phyloP scores from a whole-genome alignment of 768 basidiomycete genomes.

The Naganishia vishniacii region DNA sequence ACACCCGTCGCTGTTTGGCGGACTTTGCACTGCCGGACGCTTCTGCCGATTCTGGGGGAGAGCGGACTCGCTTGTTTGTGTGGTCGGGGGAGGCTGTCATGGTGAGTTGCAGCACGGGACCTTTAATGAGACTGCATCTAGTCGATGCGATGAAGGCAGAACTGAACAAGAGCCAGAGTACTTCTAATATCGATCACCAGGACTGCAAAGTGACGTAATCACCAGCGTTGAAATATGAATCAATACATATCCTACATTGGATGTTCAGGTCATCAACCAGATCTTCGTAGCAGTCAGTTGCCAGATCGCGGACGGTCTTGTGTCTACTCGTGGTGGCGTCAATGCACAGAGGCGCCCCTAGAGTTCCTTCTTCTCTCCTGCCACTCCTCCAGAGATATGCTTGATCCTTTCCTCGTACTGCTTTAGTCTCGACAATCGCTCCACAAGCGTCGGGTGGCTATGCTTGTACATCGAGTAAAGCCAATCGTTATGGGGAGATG shows the following conservation, averaged over 20 bases:
- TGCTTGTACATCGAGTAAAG: slow-evolving; percentile 94
- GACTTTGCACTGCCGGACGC: not conserved
- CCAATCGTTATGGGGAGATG: slow-evolving; percentile 92
- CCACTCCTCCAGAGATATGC: slow-evolving; percentile 50
- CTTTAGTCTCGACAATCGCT: slow-evolving; percentile 63
- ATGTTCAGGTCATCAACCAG: no score
- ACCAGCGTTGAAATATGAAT: no score
- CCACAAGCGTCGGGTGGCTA: slow-evolving; percentile 88
- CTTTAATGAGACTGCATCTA: no score
- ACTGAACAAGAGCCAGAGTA: no score
- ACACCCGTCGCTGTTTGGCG: not conserved
- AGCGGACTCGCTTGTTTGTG: not conserved
- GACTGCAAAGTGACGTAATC: no score
- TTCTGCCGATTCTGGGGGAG: not conserved
- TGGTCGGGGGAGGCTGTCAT: not conserved
- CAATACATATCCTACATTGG: no score
- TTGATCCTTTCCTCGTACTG: slow-evolving; percentile 47
- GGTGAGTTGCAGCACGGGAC: not conserved
- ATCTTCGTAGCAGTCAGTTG: no score
- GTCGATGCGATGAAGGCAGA: no score
- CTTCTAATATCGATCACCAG: no score
- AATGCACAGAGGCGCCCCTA: no score
- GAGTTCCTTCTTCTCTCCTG: slow-evolving; percentile 4
- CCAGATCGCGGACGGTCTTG: no score
- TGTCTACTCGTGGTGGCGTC: no score